Base-by-base conservation (phyloP, 176 grass and related monocot genomes). In the Calamus simplicifolius region DNA sequence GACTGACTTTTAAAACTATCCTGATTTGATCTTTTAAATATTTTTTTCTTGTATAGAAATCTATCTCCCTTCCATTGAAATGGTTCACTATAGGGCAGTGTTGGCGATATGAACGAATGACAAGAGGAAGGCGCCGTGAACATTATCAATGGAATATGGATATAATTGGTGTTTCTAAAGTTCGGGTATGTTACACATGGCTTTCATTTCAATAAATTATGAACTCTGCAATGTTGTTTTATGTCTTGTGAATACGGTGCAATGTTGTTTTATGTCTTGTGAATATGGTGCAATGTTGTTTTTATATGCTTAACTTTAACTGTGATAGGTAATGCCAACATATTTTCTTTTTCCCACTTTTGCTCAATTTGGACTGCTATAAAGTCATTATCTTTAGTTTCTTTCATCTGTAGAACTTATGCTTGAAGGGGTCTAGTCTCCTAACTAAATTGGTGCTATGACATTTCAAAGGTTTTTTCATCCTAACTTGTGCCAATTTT, bases 81-180 rank as follows among this genome's bases (percentile, higher is more conserved):
- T 95, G 90, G 90, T 95, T 89, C 78, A 86, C 90, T 56, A 95
- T 95, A 79, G 90, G 90, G 69, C 90, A 95, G 25, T 95, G 90
- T 59, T 95, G 90, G 90, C 70, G 90, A 18, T 95, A 95, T 60
- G 90, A 95, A 58, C 77, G 90, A 35, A 95, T 95, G 90, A 95
- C 86, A 54, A 73, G 86, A 75, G 90, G 86, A 66, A 89, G 90
- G 51, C 79, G 90, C 19, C 82, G 86, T 50, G 90, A 95, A 14
- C 90, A 95, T 81, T 95, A 89, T 54, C 90, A 95, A 68, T 95
- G 86, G 90, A 95, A 95, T 68, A 89, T 95, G 86, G 90, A 95
- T 71, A 87, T 95, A 29, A 83, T 95, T 69, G 86, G 90, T 60
- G 69, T 89, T 59, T 64, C 90, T 50, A 89, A 75, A 95, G 77